A percentile compares a stretch with the other conserved stretches of the same genome.
phyloP scores from a whole-genome alignment of 1,139 yeast species.

The Yamadazyma dendronema region DNA sequence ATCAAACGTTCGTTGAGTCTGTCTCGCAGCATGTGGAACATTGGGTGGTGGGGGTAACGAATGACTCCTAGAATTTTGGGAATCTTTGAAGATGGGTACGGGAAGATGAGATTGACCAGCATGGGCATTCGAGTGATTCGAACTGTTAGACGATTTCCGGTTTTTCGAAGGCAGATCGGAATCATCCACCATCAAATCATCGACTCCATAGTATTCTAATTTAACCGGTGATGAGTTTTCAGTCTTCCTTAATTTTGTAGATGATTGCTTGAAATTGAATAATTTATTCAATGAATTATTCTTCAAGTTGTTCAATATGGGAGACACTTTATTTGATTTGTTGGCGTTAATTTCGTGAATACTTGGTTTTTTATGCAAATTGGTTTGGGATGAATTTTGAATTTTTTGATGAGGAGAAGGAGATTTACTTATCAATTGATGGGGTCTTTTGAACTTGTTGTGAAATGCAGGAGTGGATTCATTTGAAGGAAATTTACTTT shows the following conservation, averaged over 20 bases:
- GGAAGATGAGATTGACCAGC: constrained; percentile 3
- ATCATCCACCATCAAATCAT: constrained; percentile 27
- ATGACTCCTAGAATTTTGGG: constrained; percentile 1
- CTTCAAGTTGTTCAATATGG: constrained; percentile 6
- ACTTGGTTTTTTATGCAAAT: constrained; percentile 7
- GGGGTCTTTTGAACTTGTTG: constrained; percentile 49
- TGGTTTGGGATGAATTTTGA: neutral
- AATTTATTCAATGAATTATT: constrained; percentile 10
- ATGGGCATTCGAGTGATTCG: constrained; percentile 5
- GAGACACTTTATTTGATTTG: constrained; percentile 9
- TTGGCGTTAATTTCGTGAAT: neutral
- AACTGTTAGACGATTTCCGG: constrained; percentile 27
- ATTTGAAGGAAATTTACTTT: constrained; percentile 2
- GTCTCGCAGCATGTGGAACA: constrained; percentile 2
- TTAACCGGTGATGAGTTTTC: constrained; percentile 16
- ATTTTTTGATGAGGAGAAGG: constrained; percentile 34
- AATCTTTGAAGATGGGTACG: neutral
- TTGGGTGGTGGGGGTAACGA: constrained; percentile 20
- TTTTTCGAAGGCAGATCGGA: constrained; percentile 30
- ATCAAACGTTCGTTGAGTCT: constrained; percentile 13
- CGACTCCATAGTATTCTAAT: constrained; percentile 31
- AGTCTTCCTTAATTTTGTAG: constrained; percentile 19
- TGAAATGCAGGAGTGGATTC: constrained; percentile 14
- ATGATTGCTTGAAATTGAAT: constrained; percentile 19
- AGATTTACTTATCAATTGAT: constrained; percentile 44